Evolutionary conservation across 2,329 filamentous ascomycete genomes (phyloP), one percentile per base, ranked within the genome.

Genomic region (Clonostachys chloroleuca): DNA sequence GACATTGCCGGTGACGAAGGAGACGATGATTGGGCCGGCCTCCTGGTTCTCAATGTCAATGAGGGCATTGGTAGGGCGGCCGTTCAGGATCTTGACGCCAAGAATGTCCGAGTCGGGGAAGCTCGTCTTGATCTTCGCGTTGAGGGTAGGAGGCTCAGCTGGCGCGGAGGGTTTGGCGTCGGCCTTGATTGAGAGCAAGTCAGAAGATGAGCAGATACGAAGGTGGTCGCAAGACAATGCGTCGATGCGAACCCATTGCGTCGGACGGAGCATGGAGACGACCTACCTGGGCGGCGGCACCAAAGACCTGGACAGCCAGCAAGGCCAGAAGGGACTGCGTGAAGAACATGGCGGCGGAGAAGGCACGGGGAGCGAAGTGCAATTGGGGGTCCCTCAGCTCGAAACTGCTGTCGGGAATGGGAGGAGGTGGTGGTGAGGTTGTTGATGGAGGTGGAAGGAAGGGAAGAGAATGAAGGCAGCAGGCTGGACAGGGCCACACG

Each of bases 21-120:
- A 78, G 50, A 99, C 76, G 52, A 78, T 80, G 61, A 99, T 80
- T 20, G 91, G 80, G 45, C 77, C 76, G 12, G 81, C 76, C 71
- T 99, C 94, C 52, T 89, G 77, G 76, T 99, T 99, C 66, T 77
- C 81, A 65, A 99, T 77, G 60, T 90, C 84, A 58, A 99, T 73
- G 46, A 95, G 71, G 35, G 91, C 87, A 67, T 88, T 83, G 53
- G 91, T 96, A 40, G 90, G 83, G 55, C 86, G 85, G 61, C 91
- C 90, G 66, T 99, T 99, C 75, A 97, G 81, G 57, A 97, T 84
- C 81, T 95, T 96, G 58, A 97, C 84, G 59, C 92, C 94, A 58
- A 96, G 94, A 69, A 95, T 85, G 74, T 95, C 89, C 73, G 84
- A 66, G 62, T 86, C 74, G 69, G 81, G 71, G 74, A 83, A 80